Conservation (phyloP, 2,329 filamentous ascomycete genomes). For the Colletotrichum camelliae region DNA sequence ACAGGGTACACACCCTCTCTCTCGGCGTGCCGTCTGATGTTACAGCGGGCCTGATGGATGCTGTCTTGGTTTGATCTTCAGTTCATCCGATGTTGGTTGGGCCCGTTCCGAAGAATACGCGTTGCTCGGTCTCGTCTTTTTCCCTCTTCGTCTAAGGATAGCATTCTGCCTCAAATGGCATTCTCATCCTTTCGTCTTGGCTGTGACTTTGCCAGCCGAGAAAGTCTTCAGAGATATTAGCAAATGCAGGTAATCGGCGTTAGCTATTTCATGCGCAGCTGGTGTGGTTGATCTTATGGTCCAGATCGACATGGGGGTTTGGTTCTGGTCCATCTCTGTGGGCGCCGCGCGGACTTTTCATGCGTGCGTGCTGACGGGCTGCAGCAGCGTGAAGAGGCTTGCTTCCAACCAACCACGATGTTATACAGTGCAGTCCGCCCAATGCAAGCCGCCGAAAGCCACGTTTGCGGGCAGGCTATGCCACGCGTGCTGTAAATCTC, state of each 20-base stretch:
- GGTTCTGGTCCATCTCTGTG: background rate
- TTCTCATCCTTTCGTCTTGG: background rate
- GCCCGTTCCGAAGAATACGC: background rate
- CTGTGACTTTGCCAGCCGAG: background rate
- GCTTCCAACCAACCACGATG: background rate
- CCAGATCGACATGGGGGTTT: background rate
- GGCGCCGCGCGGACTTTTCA: background rate
- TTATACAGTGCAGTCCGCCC: background rate
- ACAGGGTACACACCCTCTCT: background rate
- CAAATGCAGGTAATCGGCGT: background rate
- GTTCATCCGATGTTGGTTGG: background rate
- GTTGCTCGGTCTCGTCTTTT: background rate
- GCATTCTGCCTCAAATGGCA: background rate
- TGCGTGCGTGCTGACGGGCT: background rate
- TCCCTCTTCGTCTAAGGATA: background rate
- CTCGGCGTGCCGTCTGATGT: background rate
- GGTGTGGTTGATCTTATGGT: background rate
- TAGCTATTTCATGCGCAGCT: background rate
- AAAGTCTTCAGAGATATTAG: background rate
- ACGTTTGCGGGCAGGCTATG: background rate
- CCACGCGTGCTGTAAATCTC: background rate
- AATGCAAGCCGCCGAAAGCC: background rate
- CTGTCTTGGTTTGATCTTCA: background rate
- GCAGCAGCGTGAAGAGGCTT: background rate
- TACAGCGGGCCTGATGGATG: background rate